Evolutionary conservation across 2,329 filamentous ascomycete species (phyloP).

Genomic region (Microdochium bolleyi): DNA sequence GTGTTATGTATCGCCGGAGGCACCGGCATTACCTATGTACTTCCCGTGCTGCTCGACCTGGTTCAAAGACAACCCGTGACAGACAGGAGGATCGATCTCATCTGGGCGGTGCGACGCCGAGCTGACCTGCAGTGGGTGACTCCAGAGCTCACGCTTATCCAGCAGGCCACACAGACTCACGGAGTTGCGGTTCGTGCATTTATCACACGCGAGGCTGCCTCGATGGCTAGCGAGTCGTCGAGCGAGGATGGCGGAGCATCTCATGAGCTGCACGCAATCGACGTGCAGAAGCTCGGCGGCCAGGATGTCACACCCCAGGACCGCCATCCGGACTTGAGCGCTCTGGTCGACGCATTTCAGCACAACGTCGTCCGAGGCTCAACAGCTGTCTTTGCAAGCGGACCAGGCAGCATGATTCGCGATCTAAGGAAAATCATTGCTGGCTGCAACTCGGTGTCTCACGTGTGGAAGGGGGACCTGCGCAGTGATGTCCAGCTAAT

Average conservation of each 20-base stretch:
- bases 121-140: constrained; percentile 51
- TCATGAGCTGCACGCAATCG: constrained; percentile 12
- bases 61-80: constrained; percentile 17
- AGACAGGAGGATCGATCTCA: constrained; percentile 46
- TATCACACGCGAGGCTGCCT: constrained; percentile 43
- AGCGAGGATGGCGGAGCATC: constrained; percentile 9
- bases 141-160: constrained; percentile 44
- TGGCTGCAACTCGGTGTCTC: constrained; percentile 37
- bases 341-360: constrained; percentile 40
- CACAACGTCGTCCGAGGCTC: constrained; percentile 34
- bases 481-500: constrained; percentile 46
- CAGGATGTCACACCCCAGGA: constrained; percentile 9
- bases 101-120: constrained; percentile 54
- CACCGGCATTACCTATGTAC: constrained; percentile 49
- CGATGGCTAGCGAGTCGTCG: constrained; percentile 14
- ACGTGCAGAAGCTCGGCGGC: constrained; percentile 18
- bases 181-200: constrained; percentile 47
- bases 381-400: constrained; percentile 51
- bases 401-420: constrained; percentile 51
- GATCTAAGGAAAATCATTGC: constrained; percentile 48
- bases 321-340: constrained; percentile 35
- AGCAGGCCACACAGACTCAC: constrained; percentile 24
- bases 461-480: constrained; percentile 51
- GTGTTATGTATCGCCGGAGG: constrained; percentile 49
- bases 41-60: constrained; percentile 38